A percentile compares a stretch with the other conserved stretches of the same genome.
These are phyloP conservation scores for Cladosporium sp. DNA, from an alignment of 2,329 filamentous ascomycete genomes.

Conservation along the genomic window DNA sequence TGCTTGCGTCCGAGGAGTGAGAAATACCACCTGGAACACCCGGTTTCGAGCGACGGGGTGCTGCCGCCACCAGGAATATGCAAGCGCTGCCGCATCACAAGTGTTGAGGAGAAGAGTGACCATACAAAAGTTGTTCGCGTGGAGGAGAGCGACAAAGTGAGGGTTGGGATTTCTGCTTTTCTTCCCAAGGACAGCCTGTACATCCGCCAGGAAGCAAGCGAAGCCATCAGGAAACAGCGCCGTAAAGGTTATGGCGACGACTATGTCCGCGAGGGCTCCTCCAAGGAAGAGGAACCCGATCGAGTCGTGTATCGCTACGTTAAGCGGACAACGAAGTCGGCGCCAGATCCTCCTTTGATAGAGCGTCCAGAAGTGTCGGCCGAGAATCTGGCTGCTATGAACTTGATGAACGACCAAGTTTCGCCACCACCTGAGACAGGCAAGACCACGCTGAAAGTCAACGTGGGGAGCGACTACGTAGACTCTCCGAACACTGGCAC, in stretches of 20 bases:
- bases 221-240: slow-evolving; percentile 3
- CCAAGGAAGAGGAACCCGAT: neutral
- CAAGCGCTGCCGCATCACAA: slow-evolving; percentile 33
- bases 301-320: slow-evolving; percentile 20
- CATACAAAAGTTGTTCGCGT: slow-evolving; percentile 24
- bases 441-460: neutral
- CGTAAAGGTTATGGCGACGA: slow-evolving; percentile 6
- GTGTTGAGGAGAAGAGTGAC: slow-evolving; percentile 25
- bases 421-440: neutral
- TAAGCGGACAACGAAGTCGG: slow-evolving; percentile 1
- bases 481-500: neutral
- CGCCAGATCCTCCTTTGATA: slow-evolving; percentile 5
- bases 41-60: slow-evolving; percentile 33
- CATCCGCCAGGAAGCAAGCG: neutral
- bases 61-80: slow-evolving; percentile 37
- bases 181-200: slow-evolving; percentile 23
- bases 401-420: slow-evolving; percentile 16
- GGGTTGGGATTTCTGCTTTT: slow-evolving; percentile 30
- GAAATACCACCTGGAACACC: slow-evolving; percentile 37
- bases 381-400: slow-evolving; percentile 19
- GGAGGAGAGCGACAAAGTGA: slow-evolving; percentile 30
- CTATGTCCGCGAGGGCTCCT: neutral
- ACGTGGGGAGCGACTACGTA: neutral
- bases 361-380: slow-evolving; percentile 12
- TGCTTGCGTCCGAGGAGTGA: slow-evolving; percentile 36